Evolutionary conservation across 345 rosid species (phyloP), one percentile per base, ranked within the genome.

Genomic region (Pistacia integerrima): DNA sequence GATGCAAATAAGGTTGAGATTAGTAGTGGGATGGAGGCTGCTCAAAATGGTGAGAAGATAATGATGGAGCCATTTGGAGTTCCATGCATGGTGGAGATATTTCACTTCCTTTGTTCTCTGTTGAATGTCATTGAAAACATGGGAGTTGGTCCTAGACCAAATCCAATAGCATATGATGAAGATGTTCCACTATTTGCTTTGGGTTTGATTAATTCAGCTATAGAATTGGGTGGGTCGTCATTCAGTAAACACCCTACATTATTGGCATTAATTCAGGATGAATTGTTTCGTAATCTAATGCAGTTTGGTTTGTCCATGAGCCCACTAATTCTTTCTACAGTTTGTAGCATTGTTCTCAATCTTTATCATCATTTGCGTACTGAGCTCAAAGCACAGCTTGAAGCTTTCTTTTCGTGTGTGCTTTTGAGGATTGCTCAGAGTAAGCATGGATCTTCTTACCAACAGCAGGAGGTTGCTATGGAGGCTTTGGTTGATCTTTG

Each of bases 401-500:
- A 90, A 77, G 86, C 94, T 76, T 92, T 92, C 85, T 79, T 92
- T 76, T 86, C 94, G 58, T 88, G 86, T 75, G 94, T 92, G 71
- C 89, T 92, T 84, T 74, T 88, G 87, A 80, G 91, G 80, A 75
- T 86, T 80, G 91, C 90, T 46, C 91, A 90, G 81, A 82, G 84
- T 86, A 91, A 83, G 77, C 84, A 88, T 78, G 94, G 94, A 48
- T 87, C 91, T 55, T 88, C 97, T 64, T 92, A 88, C 80, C 94
- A 88, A 76, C 93, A 85, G 80, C 92, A 91, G 81, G 97, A 90
- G 82, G 97, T 90, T 84, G 94, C 94, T 46, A 81, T 91, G 91
- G 97, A 91, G 78, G 92, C 94, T 66, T 77, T 91, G 76, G 92
- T 90, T 70, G 97, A 91, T 76, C 82, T 91, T 72, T 90, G 91